Percentiles rank a stretch among this genome's conserved stretches.
Evolutionary conservation across 78 protist genomes (phyloP).

Genomic region (Emiliania huxleyi): DNA sequence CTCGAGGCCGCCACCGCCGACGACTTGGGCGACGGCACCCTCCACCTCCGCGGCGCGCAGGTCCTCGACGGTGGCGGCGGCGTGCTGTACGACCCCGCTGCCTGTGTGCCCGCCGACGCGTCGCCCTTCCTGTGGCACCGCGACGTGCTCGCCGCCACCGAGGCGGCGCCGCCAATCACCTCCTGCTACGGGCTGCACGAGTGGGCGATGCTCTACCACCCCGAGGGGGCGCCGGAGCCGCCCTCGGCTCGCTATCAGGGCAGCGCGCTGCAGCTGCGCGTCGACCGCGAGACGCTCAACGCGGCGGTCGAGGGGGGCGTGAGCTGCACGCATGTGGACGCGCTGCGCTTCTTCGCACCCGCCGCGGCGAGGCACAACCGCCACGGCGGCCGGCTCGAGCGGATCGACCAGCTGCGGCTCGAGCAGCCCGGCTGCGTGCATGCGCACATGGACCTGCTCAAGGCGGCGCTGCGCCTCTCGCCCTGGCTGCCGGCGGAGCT

Average conservation of each 20-base stretch:
- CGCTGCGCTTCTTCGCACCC: conserved; percentile 26
- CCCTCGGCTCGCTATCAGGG: background rate
- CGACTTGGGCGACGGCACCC: background rate
- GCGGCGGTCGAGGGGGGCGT: background rate
- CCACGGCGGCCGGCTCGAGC: background rate
- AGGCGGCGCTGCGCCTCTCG: background rate
- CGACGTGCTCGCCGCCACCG: background rate
- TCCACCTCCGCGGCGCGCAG: background rate
- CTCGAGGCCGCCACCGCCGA: background rate
- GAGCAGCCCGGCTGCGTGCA: conserved; percentile 40
- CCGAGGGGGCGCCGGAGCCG: background rate
- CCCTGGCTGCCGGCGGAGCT: background rate
- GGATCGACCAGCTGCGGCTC: background rate
- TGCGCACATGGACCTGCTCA: conserved; percentile 33
- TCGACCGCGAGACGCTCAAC: background rate
- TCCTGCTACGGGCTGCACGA: conserved; percentile 35
- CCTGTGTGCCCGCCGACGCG: background rate
- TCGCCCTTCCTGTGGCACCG: background rate
- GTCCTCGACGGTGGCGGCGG: background rate
- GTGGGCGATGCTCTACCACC: conserved; percentile 44
- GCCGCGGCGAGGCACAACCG: background rate
- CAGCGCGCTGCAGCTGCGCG: background rate
- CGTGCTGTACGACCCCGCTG: background rate
- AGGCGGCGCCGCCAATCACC: background rate
- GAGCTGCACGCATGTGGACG: conserved; percentile 32